Evolutionary conservation across 768 basidiomycete species (phyloP), one percentile per base, ranked within the genome.

Genomic region (Xanthoconium stramineum): DNA sequence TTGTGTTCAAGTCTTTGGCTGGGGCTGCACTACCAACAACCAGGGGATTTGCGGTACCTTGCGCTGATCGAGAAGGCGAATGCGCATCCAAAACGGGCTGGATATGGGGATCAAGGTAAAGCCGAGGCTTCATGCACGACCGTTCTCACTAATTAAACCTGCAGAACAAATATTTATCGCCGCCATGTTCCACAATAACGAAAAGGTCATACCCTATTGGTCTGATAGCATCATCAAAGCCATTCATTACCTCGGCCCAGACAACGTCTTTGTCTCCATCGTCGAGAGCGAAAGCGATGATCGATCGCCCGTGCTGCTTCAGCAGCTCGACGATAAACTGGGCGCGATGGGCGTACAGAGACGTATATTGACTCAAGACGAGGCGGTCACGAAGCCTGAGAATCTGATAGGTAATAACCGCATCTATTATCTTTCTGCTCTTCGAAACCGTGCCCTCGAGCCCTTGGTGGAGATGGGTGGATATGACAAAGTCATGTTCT

Each of bases 251-350:
- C 68, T 79, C 43, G 78, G 78, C n/a, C 44, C 65, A 7, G 72
- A 74, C 53, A 77, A 78, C 40, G 73, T 77, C 39, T 79, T 72
- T 50, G 70, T 74, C n/a, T 77, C 74, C 37, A 61, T 77, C 47
- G 64, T 77, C 51, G 77, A 78, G 63, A 75, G 74, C 33, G 64
- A 73, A 50, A 75, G 65, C 13, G 0, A 19, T 1, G 65, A 67
- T 17, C 37, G 1, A 20, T 61, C 65, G 2, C 40, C 62, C 0
- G 46, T 10, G 0, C 44, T 66, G 2, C 60, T 66, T 13, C 48
- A 29, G 37, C 46, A 53, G 38, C 49, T 66, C 33, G 51, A 57
- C 3, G 51, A 47, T 1, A 54, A 40, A 36, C 30, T 67, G 35
- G 47, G 24, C 2, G 45, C 45, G 28, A 61, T 65, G 56, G 19